Evolutionary conservation across 768 basidiomycete species (phyloP), one percentile per base, ranked within the genome.

Genomic region (Kondoa malvinella): DNA sequence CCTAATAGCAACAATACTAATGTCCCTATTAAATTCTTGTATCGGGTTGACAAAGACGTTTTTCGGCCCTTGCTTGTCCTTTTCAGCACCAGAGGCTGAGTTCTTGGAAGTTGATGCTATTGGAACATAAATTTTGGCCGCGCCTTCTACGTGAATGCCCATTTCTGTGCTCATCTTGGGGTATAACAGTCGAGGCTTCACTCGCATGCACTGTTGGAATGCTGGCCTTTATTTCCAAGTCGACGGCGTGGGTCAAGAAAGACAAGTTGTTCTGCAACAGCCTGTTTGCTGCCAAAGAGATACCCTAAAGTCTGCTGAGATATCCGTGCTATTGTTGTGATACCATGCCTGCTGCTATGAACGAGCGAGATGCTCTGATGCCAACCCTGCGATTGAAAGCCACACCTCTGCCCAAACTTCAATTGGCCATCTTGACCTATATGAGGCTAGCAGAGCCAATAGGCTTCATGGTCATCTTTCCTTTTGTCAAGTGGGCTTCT

Each of bases 1-100:
- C 32, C 85, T 81, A 67, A 99, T 96, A 71, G 87, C 87, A 26
- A 91, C 89, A 57, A 96, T 85, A 71, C 88, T 91, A 59, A 89
- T 77, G 78, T 99, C 95, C 50, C 95, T 82, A 78, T 99, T 99
- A 81, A 95, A 99, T 77, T 99, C 90, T 76, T 99, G 95, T 15
- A 96, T 87, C 3, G 95, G 94, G 75, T 99, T 99, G 69, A 97
- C 78, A 77, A 99, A 99, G 1, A 92, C 89, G 67, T 88, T 87
- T 70, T 89, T 87, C 17, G 69, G 31, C 16, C 66, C 68, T n/a
- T 58, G 17, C 30, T 27, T 63, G 27, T 33, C 3, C 29, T 50
- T 50, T 21, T 21, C 40, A 50, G 8, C 40, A 50, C 8, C 40
- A 50, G 40, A 21, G 21, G 40, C 12, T 8, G 40, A 8, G 8